These are phyloP conservation scores for Allomyces macrogynus DNA, from an alignment of 192 early-diverging fungal genomes.

Conservation along the genomic window DNA sequence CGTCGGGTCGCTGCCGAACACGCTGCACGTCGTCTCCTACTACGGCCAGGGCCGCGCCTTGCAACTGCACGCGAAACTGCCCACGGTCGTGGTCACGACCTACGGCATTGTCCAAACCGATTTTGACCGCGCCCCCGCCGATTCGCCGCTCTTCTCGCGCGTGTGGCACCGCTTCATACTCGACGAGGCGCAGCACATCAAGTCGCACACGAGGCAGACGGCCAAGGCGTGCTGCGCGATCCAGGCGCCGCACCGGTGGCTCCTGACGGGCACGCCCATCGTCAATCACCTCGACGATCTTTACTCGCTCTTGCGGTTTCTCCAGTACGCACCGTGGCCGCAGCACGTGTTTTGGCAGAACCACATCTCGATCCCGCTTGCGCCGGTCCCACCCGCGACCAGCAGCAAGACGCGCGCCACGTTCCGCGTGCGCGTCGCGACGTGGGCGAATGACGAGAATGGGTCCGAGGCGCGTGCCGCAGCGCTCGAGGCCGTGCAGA, in stretches of 20 bases:
- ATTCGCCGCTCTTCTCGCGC: slow-evolving; percentile 30
- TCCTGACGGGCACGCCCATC: slow-evolving; percentile 83
- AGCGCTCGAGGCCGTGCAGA: slow-evolving; percentile 30
- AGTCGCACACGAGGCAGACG: slow-evolving; percentile 51
- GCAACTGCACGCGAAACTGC: slow-evolving; percentile 1
- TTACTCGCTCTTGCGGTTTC: slow-evolving; percentile 63
- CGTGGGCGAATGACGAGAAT: slow-evolving; percentile 17
- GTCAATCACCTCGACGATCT: slow-evolving; percentile 70
- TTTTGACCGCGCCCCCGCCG: slow-evolving; percentile 14
- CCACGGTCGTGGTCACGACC: slow-evolving; percentile 50
- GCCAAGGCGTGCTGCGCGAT: slow-evolving; percentile 51
- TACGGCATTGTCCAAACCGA: slow-evolving; percentile 42
- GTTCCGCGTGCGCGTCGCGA: slow-evolving; percentile 15
- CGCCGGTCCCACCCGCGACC: slow-evolving; percentile 19
- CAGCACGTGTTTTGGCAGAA: slow-evolving; percentile 55
- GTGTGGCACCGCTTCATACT: slow-evolving; percentile 71
- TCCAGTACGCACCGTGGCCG: slow-evolving; percentile 46
- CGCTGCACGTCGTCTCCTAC: slow-evolving; percentile 31
- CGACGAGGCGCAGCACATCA: slow-evolving; percentile 89
- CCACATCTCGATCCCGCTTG: slow-evolving; percentile 54
- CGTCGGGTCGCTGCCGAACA: slow-evolving; percentile 17
- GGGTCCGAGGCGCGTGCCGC: slow-evolving; percentile 7
- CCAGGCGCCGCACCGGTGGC: slow-evolving; percentile 55
- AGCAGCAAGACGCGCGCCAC: slow-evolving; percentile 14
- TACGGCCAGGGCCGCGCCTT: slow-evolving; percentile 29